Percentiles rank a stretch among this genome's conserved stretches.
phyloP scores from a whole-genome alignment of 176 grass and related monocot species.

The Carex parvula region DNA sequence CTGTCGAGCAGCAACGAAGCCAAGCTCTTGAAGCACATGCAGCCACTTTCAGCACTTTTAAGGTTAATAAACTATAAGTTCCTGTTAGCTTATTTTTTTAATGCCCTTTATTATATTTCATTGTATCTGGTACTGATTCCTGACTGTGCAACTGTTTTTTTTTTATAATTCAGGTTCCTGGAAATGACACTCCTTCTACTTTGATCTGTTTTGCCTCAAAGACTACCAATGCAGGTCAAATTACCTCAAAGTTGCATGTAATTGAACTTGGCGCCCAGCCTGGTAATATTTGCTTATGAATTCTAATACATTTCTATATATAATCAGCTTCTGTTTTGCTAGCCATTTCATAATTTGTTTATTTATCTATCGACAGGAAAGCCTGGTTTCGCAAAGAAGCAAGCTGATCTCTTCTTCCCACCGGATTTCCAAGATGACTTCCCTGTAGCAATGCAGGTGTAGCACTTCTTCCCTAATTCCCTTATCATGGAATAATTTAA shows the following conservation, averaged over 20 bases:
- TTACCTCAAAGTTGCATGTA: slow-evolving; percentile 87
- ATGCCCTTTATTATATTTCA: not conserved
- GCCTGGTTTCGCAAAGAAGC: slow-evolving; percentile 87
- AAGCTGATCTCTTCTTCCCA: slow-evolving; percentile 90
- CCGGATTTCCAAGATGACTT: slow-evolving; percentile 96
- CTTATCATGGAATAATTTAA: not conserved
- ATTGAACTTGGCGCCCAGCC: slow-evolving; percentile 89
- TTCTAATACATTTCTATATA: not conserved
- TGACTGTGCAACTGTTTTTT: not conserved
- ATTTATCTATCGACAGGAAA: slow-evolving; percentile 39
- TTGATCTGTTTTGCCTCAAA: slow-evolving; percentile 92
- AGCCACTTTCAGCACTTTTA: slow-evolving; percentile 80
- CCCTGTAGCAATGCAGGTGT: slow-evolving; percentile 96
- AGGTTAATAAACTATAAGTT: slow-evolving; percentile 34
- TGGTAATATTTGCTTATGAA: slow-evolving; percentile 39
- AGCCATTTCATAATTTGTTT: slow-evolving; percentile 1
- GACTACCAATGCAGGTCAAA: slow-evolving; percentile 78
- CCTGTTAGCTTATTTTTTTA: slow-evolving; percentile 13
- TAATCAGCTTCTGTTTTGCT: not conserved
- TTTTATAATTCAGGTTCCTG: slow-evolving; percentile 48
- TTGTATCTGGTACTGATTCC: not conserved
- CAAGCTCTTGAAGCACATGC: slow-evolving; percentile 96
- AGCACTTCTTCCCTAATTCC: slow-evolving; percentile 4
- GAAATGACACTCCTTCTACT: slow-evolving; percentile 83
- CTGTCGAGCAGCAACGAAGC: slow-evolving; percentile 90